A percentile compares a stretch with the other conserved stretches of the same genome.
Evolutionary conservation across 75 land plant species (phyloP).

Genomic region (Pseudotsuga menziesii): DNA sequence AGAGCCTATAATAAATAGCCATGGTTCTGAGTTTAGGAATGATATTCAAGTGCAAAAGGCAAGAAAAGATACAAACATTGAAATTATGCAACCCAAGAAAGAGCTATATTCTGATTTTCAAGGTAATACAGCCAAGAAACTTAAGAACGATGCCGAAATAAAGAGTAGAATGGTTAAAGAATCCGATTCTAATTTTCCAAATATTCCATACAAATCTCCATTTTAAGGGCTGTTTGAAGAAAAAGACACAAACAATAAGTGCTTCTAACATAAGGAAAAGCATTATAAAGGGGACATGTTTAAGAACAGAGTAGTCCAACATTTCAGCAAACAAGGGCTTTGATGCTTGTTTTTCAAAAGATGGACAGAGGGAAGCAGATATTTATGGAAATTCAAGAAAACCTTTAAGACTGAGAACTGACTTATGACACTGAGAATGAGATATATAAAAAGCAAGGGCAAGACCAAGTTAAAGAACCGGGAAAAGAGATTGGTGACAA

Average conservation of each 20-base stretch:
- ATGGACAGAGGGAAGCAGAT: not conserved
- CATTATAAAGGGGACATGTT: not conserved
- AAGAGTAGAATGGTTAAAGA: no score
- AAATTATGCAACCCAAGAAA: slow-evolving; percentile 12
- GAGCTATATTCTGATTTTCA: not conserved
- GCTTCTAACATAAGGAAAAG: not conserved
- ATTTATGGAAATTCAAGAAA: not conserved
- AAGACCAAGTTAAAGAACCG: slow-evolving; percentile 12
- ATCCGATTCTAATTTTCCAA: no score
- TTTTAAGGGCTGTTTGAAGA: not conserved
- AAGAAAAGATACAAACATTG: not conserved
- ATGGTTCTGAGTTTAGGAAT: not conserved
- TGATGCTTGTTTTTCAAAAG: slow-evolving; percentile 4
- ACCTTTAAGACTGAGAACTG: not conserved
- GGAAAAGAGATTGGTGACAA: slow-evolving; percentile 11
- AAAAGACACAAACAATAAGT: not conserved
- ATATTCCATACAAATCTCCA: no score
- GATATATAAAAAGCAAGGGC: slow-evolving; percentile 1
- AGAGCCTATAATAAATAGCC: not conserved
- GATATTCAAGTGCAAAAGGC: no score
- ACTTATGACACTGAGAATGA: slow-evolving; percentile 3
- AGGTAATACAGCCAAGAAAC: slow-evolving; percentile 9
- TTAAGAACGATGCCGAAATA: not conserved
- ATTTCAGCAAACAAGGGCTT: not conserved
- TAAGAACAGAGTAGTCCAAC: not conserved